Percentiles rank a stretch among this genome's conserved stretches.
Conservation (phyloP, 352 stramenopile species). For the Globisporangium orthogonon region DNA sequence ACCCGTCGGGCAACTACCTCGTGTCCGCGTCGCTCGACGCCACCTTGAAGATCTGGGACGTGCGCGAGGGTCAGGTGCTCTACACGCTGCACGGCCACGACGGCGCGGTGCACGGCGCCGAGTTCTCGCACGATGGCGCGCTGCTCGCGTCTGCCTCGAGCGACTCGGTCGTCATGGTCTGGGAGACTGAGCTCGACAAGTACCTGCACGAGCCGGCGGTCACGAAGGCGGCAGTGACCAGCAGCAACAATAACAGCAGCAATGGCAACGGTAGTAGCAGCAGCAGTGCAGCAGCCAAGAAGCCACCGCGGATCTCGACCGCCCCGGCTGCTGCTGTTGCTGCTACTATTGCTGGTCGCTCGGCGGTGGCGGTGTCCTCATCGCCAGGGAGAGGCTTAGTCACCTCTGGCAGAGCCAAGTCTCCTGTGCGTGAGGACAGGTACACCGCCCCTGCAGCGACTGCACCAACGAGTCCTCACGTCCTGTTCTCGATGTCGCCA, state of each 20-base stretch:
- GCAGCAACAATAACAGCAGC: too few relatives aligned
- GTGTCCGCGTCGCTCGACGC: constrained; percentile 86
- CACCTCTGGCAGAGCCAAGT: not conserved
- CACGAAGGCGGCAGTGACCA: too few relatives aligned
- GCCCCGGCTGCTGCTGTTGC: not conserved
- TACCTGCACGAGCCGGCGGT: constrained; percentile 31
- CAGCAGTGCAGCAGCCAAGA: not conserved
- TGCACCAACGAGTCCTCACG: too few relatives aligned
- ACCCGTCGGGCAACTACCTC: constrained; percentile 88
- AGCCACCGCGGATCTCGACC: constrained; percentile 4
- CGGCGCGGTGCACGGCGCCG: constrained; percentile 50
- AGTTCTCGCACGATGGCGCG: constrained; percentile 68
- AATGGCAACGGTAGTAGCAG: too few relatives aligned
- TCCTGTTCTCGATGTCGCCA: constrained; percentile 13
- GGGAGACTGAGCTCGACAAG: constrained; percentile 78
- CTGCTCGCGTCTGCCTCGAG: constrained; percentile 62
- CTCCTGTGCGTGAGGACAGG: not conserved
- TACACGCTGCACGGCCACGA: constrained; percentile 90
- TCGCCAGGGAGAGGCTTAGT: not conserved
- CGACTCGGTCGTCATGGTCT: constrained; percentile 83
- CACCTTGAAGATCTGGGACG: constrained; percentile 90
- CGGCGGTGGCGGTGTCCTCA: not conserved
- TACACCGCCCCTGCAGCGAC: not conserved
- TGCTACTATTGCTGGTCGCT: too few relatives aligned
- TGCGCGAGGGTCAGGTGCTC: constrained; percentile 89